These are phyloP conservation scores for Talaromyces borbonicus DNA, from an alignment of 495 filamentous ascomycete species.

Conservation along the genomic window DNA sequence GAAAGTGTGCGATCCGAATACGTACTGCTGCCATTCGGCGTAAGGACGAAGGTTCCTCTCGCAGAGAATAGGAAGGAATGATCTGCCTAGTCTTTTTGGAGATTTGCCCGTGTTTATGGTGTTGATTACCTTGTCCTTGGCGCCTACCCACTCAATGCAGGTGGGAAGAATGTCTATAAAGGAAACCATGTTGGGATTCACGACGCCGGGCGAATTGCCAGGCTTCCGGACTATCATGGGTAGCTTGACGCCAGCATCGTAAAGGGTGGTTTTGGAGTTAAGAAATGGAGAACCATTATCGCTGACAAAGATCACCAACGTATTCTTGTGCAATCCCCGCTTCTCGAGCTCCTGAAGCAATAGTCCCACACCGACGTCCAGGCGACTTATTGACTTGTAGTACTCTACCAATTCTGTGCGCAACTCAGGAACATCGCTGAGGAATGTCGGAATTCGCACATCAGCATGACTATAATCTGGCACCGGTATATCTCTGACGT, in stretches of 20 bases:
- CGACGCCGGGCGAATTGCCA: slow-evolving; percentile 5
- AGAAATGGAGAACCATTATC: slow-evolving; percentile 36
- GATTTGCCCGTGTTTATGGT: background rate
- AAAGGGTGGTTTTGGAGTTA: slow-evolving; percentile 36
- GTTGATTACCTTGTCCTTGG: background rate
- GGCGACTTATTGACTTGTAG: slow-evolving; percentile 25
- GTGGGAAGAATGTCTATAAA: slow-evolving; percentile 34
- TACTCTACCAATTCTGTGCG: slow-evolving; percentile 28
- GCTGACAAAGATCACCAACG: slow-evolving; percentile 30
- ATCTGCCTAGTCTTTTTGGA: slow-evolving; percentile 14
- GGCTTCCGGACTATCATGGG: slow-evolving; percentile 25
- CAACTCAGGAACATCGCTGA: slow-evolving; percentile 22
- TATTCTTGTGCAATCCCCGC: slow-evolving; percentile 17
- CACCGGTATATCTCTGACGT: slow-evolving; percentile 4
- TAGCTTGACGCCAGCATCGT: slow-evolving; percentile 29
- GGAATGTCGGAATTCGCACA: slow-evolving; percentile 22
- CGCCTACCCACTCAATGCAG: slow-evolving; percentile 25
- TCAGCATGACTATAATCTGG: slow-evolving; percentile 9
- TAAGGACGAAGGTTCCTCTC: slow-evolving; percentile 7
- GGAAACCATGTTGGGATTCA: slow-evolving; percentile 32
- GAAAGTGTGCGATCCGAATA: slow-evolving; percentile 38
- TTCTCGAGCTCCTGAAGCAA: slow-evolving; percentile 22
- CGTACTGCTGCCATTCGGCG: slow-evolving; percentile 16
- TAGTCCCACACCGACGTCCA: slow-evolving; percentile 29
- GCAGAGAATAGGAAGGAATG: slow-evolving; percentile 25